Conservation (phyloP, 139 green algal genomes). For the Chloropicon primus region DNA sequence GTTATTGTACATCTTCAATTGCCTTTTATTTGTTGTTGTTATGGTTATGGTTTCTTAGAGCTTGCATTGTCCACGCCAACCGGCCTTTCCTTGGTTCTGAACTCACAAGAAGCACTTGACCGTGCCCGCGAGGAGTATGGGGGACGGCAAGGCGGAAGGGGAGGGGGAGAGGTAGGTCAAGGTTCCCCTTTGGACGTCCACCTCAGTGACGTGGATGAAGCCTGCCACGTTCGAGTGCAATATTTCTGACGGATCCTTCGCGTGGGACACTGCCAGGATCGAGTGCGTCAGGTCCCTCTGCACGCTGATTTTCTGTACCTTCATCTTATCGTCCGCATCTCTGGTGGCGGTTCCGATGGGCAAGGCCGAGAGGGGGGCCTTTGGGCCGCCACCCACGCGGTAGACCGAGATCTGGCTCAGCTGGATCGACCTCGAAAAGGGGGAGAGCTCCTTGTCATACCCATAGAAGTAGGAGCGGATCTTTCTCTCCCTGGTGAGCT, state of each 20-base stretch:
- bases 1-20: too few relatives aligned
- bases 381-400: constrained; percentile 20
- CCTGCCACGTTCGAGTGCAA: constrained; percentile 64
- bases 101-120: constrained; percentile 43
- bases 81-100: background rate
- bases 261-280: constrained; percentile 76
- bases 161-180: constrained; percentile 62
- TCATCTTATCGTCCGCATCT: background rate
- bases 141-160: constrained; percentile 48
- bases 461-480: background rate
- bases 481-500: background rate
- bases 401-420: constrained; percentile 4
- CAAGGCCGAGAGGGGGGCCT: constrained; percentile 58
- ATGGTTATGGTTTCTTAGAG: too few relatives aligned
- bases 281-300: constrained; percentile 41
- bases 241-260: constrained; percentile 19
- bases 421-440: background rate
- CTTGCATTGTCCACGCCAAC: too few relatives aligned
- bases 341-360: constrained; percentile 36
- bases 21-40: too few relatives aligned
- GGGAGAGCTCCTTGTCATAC: background rate
- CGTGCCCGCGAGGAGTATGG: constrained; percentile 56
- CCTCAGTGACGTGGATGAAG: constrained; percentile 65
- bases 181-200: constrained; percentile 44
- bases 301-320: constrained; percentile 34